phyloP scores from a whole-genome alignment of 148 eudicot species.

The Camellia sinensis region DNA sequence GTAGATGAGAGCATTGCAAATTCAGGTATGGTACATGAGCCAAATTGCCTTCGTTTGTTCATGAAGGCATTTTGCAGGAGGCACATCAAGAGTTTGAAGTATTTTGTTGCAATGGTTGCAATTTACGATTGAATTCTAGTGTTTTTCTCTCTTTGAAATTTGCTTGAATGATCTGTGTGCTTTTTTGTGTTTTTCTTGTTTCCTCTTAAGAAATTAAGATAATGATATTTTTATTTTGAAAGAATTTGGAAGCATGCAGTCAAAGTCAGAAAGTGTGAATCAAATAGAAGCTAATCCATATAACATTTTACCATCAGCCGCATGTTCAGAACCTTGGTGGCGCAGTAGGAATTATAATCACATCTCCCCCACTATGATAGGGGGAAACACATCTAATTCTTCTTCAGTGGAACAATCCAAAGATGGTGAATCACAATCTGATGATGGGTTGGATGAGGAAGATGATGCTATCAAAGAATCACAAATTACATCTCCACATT shows the following conservation, averaged over 20 bases:
- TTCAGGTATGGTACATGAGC: no score
- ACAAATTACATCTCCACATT: conserved; percentile 37
- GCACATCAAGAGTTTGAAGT: neutral
- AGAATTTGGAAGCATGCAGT: conserved; percentile 61
- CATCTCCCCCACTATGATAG: conserved; percentile 33
- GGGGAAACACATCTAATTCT: conserved; percentile 47
- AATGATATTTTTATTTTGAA: conserved; percentile 1
- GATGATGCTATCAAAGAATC: conserved; percentile 55
- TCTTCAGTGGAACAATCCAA: conserved; percentile 50
- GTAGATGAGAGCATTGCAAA: no score
- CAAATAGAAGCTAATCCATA: conserved; percentile 35
- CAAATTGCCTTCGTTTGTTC: neutral
- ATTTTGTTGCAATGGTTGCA: neutral
- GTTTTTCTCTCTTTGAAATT: neutral
- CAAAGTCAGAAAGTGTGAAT: conserved; percentile 39
- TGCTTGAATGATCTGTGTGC: neutral
- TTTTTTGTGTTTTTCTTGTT: neutral
- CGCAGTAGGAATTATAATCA: conserved; percentile 43
- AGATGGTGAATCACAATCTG: conserved; percentile 59
- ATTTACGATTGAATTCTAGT: neutral
- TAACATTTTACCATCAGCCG: conserved; percentile 35
- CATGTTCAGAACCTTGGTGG: conserved; percentile 74
- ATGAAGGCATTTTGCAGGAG: neutral
- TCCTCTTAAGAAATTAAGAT: neutral
- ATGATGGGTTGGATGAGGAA: conserved; percentile 49